Base-by-base conservation (phyloP, 345 rosid species). In the Eucalyptus caleyi region DNA sequence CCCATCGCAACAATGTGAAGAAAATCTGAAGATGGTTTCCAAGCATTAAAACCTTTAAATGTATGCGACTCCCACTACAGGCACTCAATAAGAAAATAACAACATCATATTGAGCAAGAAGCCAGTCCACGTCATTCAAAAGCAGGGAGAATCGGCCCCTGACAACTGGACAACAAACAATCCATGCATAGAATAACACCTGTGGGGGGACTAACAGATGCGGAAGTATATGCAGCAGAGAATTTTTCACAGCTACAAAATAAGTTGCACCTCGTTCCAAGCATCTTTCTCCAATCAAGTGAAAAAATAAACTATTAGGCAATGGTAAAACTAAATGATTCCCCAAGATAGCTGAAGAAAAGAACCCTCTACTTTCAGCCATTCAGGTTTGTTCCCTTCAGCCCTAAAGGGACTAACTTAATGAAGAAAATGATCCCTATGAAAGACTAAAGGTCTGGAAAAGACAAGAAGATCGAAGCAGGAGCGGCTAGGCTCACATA, bases 191-290 rank as follows among this genome's bases (percentile, higher is more conserved):
- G 27, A 72, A 72, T 19, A 72, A 72, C 27, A 19, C 82, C 82
- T 19, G 45, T 10, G 3, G 82, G 82, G 26, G 6, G 27, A 72
- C 82, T 72, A 34, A 69, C 81, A 37, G 82, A 34, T 72, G 26
- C 7, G 2, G 5, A 34, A 72, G 82, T 18, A 19, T 72, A 37
- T 2, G 4, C 45, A 72, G 7, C 26, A 19, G 82, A 37, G 45
- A 72, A 37, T 37, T 37, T 72, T 72, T 72, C 4, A 21, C 45
- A 19, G 45, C 8, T 72, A 72, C 8, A 19, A 72, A 37, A 72
- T 19, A 72, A 37, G 8, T 37, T 37, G 82, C 45, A 37, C 82
- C 6, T 2, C 0, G 0, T 32, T 69, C 24, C 6, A 3, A 1
- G 12, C 42, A 69, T 34, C 13, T 69, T 34, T 19, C 81, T 69